Conservation (phyloP, 1,284 basidiomycete genomes). For the Puccinia hordei region DNA sequence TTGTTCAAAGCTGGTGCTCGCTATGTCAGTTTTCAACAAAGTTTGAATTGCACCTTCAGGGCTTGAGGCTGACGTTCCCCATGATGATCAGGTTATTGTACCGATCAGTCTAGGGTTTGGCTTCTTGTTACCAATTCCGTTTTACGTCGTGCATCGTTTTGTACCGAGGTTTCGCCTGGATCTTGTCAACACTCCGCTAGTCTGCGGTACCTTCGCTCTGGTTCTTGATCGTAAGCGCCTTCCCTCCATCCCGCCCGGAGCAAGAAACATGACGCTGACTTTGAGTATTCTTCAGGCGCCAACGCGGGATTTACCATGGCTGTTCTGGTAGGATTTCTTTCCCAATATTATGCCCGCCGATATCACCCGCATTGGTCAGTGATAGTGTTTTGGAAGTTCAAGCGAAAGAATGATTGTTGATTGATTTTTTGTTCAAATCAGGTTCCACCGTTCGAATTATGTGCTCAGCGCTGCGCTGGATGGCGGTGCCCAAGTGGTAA, state of each 20-base stretch:
- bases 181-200: constrained; percentile 43
- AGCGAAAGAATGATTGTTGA: neutral
- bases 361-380: constrained; percentile 46
- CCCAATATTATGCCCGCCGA: constrained; percentile 44
- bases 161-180: constrained; percentile 19
- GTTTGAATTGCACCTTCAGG: neutral
- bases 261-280: neutral
- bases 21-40: constrained; percentile 26
- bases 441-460: constrained; percentile 47
- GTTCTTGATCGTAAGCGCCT: constrained; percentile 32
- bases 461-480: constrained; percentile 47
- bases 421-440: neutral
- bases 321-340: constrained; percentile 35
- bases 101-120: constrained; percentile 35
- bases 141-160: constrained; percentile 23
- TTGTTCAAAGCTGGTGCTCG: constrained; percentile 42
- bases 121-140: constrained; percentile 35
- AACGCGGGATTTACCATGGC: constrained; percentile 39
- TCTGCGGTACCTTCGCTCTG: constrained; percentile 41
- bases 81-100: constrained; percentile 28
- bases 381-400: neutral
- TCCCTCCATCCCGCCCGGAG: neutral
- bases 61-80: neutral
- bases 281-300: constrained; percentile 9
- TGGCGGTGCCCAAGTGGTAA: constrained; percentile 50